These are phyloP conservation scores for Pseudogymnoascus sp. DNA, from an alignment of 2,329 filamentous ascomycete genomes.

Conservation along the genomic window DNA sequence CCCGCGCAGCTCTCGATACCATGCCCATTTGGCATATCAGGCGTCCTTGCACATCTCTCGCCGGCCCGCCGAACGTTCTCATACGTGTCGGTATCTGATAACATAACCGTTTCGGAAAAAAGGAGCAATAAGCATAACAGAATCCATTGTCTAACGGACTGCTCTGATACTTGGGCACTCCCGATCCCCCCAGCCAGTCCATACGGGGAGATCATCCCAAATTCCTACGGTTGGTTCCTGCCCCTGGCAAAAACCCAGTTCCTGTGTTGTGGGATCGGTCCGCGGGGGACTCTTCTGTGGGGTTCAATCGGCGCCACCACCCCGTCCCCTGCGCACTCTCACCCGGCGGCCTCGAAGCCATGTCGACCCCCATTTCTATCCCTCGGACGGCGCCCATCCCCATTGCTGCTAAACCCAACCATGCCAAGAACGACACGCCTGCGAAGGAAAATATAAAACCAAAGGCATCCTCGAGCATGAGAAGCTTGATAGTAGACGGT, in stretches of 20 bases:
- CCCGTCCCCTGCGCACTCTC: constrained; percentile 7
- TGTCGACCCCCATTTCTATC: constrained; percentile 47
- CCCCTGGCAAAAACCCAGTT: background rate
- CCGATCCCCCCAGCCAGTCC: background rate
- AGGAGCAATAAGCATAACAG: background rate
- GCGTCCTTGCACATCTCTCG: background rate
- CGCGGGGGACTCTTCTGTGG: constrained; percentile 6
- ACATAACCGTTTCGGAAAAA: background rate
- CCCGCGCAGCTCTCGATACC: constrained; percentile 3
- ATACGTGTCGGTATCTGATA: constrained; percentile 1
- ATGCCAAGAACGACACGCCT: constrained; percentile 21
- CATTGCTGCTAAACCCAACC: constrained; percentile 53
- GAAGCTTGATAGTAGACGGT: constrained; percentile 26
- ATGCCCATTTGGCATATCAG: constrained; percentile 7
- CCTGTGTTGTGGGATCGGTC: background rate
- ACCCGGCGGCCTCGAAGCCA: constrained; percentile 25
- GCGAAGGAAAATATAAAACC: constrained; percentile 29
- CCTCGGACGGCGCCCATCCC: constrained; percentile 56
- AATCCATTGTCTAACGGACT: constrained; percentile 1
- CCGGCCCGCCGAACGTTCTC: constrained; percentile 1
- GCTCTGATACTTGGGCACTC: background rate
- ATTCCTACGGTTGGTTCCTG: constrained; percentile 3
- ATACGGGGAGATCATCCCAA: background rate
- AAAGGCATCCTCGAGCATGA: constrained; percentile 38
- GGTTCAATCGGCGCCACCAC: constrained; percentile 1